Base-by-base conservation (phyloP, 176 grass and related monocot species). In the Tuctoria greenei region DNA sequence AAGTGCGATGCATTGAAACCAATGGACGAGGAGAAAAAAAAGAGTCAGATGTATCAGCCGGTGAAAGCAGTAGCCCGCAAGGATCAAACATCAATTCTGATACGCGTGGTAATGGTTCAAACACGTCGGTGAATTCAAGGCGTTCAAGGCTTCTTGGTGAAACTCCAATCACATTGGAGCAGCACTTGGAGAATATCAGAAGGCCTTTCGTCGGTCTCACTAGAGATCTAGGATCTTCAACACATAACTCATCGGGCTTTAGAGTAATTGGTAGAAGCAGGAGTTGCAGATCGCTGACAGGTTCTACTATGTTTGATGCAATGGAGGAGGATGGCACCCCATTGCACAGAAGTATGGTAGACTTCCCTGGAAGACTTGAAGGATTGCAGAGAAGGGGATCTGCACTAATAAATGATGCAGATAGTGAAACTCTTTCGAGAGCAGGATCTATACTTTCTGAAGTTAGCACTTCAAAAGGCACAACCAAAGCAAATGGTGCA, bases 161-260 rank as follows among this genome's bases (percentile, higher is more conserved):
- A 67, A 64, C 84, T 88, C 76, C 87, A 52, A 51, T 95, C 72
- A 99, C 95, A 31, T 75, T 95, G 63, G 91, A 99, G 83, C 86
- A 99, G 69, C 95, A 99, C 76, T 93, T 99, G 47, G 88, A 90
- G 73, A 99, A 92, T 78, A 84, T 99, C 23, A 95, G 85, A 76
- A 92, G 90, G 69, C 88, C 86, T 75, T 77, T 91, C 65, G 69
- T 73, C 71, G 73, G 31, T 83, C 34, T 83, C 44, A 50, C 56
- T 7, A 87, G 71, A 79, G 87, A 84, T 76, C 66, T 75, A 80
- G 88, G 76, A 47, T 90, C 74, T 54, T 85, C 77, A 3, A 78
- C 61, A 26, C 69, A 25, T 18, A 83, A 92, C 23, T 41, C 83
- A 36, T 64, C 65, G 40, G 77, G 72, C 31, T 77, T 61, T 74